These are phyloP conservation scores for Hygrocybe coccinea DNA, from an alignment of 768 basidiomycete genomes.

Conservation along the genomic window DNA sequence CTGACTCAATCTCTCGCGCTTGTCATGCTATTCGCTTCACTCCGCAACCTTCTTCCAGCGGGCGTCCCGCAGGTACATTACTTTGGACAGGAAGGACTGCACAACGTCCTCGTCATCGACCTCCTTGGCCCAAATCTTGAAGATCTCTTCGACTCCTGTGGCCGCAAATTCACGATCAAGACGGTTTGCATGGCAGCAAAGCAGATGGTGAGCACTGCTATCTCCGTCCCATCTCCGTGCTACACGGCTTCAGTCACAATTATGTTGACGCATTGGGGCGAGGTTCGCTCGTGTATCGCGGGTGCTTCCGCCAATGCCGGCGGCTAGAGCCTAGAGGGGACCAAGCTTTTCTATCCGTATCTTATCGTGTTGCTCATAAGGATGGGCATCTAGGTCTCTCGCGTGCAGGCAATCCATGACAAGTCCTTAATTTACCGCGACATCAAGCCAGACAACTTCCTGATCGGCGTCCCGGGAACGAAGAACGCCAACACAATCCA, in stretches of 20 bases:
- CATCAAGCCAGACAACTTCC: slow-evolving; percentile 99
- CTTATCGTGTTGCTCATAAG: slow-evolving; percentile 8
- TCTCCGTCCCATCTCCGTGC: background rate
- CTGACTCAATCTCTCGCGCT: background rate
- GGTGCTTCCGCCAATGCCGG: slow-evolving; percentile 12
- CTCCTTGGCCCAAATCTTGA: slow-evolving; percentile 96
- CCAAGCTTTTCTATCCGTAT: background rate
- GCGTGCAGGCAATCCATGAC: slow-evolving; percentile 96
- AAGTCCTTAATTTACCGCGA: slow-evolving; percentile 94
- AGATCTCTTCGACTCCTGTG: slow-evolving; percentile 98
- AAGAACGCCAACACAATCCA: slow-evolving; percentile 86
- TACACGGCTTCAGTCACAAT: background rate
- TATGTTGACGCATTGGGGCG: background rate
- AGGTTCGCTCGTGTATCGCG: background rate
- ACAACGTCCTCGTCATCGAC: slow-evolving; percentile 94
- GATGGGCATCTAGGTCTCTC: slow-evolving; percentile 62
- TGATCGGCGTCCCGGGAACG: slow-evolving; percentile 89
- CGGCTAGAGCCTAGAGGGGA: slow-evolving; percentile 6
- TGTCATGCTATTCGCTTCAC: slow-evolving; percentile 13
- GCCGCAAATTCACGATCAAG: slow-evolving; percentile 96
- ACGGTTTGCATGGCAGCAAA: slow-evolving; percentile 99
- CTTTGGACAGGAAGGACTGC: slow-evolving; percentile 97
- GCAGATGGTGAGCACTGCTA: slow-evolving; percentile 76
- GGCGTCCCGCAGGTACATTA: slow-evolving; percentile 98
- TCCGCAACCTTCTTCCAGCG: slow-evolving; percentile 50